Evolutionary conservation across 352 stramenopile genomes (phyloP).

Genomic region (Thraustochytrium sp.): DNA sequence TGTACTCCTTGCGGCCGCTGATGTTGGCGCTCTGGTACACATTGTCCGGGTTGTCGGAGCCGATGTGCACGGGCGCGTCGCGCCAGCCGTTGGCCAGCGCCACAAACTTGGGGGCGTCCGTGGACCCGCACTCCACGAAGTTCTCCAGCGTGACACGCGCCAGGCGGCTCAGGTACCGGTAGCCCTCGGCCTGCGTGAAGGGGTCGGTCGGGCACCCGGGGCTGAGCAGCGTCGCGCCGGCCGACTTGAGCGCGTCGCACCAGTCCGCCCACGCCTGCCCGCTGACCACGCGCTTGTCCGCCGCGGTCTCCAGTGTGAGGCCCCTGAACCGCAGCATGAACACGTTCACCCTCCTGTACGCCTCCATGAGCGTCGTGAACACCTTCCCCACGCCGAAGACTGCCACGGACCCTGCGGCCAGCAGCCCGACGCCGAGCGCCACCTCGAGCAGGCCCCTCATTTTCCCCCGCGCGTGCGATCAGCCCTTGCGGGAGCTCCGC

Average conservation of each 20-base stretch:
- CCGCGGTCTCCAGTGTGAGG: background rate
- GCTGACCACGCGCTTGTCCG: background rate
- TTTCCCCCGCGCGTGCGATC: background rate
- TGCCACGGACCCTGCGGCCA: background rate
- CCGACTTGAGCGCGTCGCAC: conserved; percentile 40
- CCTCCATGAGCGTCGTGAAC: background rate
- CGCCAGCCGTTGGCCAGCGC: conserved; percentile 28
- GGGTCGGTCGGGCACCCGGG: conserved; percentile 30
- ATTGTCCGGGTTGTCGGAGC: conserved; percentile 42
- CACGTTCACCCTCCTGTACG: conserved; percentile 16
- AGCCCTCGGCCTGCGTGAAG: conserved; percentile 41
- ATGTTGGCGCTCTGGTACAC: conserved; percentile 39
- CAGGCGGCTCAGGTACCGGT: conserved; percentile 29
- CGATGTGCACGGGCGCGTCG: conserved; percentile 8
- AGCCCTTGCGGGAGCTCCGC: too few relatives aligned
- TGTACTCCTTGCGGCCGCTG: conserved; percentile 28
- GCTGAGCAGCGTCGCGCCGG: conserved; percentile 12
- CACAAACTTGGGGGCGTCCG: background rate
- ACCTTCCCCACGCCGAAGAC: background rate
- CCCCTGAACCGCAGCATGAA: background rate
- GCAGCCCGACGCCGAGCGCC: background rate
- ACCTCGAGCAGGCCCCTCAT: background rate
- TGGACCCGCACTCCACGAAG: conserved; percentile 26
- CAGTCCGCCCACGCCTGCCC: conserved; percentile 40
- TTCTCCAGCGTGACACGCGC: conserved; percentile 22